Evolutionary conservation across 2,329 filamentous ascomycete genomes (phyloP).

Genomic region (Calonectria leucothoes): DNA sequence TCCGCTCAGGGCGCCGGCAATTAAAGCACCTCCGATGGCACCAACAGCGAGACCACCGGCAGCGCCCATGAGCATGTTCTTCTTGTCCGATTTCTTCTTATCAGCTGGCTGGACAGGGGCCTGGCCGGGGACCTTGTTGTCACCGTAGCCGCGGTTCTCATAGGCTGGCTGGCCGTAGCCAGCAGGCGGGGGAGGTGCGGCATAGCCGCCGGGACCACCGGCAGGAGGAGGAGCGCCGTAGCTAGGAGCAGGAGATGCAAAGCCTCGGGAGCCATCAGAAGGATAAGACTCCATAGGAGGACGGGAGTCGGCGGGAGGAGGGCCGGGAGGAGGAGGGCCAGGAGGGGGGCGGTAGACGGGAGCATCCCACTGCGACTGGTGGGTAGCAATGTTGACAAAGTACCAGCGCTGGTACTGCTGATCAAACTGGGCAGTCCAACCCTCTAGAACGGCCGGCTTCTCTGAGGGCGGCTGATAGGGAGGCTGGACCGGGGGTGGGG

Average conservation of each 20-base stretch:
- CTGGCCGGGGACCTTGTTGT: constrained; percentile 25
- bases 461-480: constrained; percentile 49
- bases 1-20: constrained; percentile 62
- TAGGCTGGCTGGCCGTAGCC: constrained; percentile 14
- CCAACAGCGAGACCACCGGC: constrained; percentile 70
- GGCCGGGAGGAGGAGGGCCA: constrained; percentile 20
- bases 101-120: constrained; percentile 14
- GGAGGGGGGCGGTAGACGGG: constrained; percentile 49
- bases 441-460: constrained; percentile 65
- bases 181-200: constrained; percentile 9
- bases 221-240: constrained; percentile 24
- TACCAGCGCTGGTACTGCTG: constrained; percentile 71
- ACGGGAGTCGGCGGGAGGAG: constrained; percentile 31
- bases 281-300: constrained; percentile 36
- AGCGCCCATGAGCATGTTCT: constrained; percentile 67
- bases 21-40: constrained; percentile 66
- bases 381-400: constrained; percentile 71
- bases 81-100: constrained; percentile 59
- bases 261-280: constrained; percentile 39
- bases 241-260: constrained; percentile 19
- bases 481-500: constrained; percentile 39
- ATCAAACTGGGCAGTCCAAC: constrained; percentile 74
- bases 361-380: constrained; percentile 73
- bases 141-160: constrained; percentile 21
- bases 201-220: constrained; percentile 1